Percentiles rank a stretch among this genome's conserved stretches.
These are phyloP conservation scores for Poronia punctata DNA, from an alignment of 495 filamentous ascomycete genomes.

Conservation along the genomic window DNA sequence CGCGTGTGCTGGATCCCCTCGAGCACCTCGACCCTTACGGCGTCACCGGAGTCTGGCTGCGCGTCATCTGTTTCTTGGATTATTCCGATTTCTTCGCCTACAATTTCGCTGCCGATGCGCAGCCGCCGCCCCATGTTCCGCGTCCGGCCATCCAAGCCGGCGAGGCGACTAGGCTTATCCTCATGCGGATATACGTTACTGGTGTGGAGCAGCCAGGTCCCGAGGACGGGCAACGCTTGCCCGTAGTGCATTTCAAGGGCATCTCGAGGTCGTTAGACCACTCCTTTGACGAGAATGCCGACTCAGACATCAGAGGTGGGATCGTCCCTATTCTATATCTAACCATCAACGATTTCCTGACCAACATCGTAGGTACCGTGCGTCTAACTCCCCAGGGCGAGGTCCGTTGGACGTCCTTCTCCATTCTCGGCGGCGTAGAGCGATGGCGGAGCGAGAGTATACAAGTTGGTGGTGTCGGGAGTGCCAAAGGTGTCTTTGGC, in stretches of 20 bases:
- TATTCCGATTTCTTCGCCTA: slow-evolving; percentile 56
- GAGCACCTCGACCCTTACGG: slow-evolving; percentile 52
- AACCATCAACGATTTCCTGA: too few species aligned
- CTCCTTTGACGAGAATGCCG: slow-evolving; percentile 53
- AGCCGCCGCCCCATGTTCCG: slow-evolving; percentile 30
- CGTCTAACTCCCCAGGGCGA: slow-evolving; percentile 54
- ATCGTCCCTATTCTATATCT: too few species aligned
- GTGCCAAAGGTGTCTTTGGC: slow-evolving; percentile 53
- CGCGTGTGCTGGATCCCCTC: slow-evolving; percentile 29
- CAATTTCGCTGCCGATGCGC: slow-evolving; percentile 43
- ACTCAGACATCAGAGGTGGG: slow-evolving; percentile 43
- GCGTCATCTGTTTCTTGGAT: slow-evolving; percentile 40
- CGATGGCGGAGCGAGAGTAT: slow-evolving; percentile 61
- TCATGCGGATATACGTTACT: slow-evolving; percentile 51
- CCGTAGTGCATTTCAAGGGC: slow-evolving; percentile 54
- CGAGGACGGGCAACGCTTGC: slow-evolving; percentile 44
- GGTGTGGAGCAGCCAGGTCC: slow-evolving; percentile 43
- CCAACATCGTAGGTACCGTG: slow-evolving; percentile 44
- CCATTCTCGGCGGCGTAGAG: slow-evolving; percentile 53
- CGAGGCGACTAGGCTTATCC: slow-evolving; percentile 57
- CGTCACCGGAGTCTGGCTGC: slow-evolving; percentile 52
- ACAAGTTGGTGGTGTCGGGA: slow-evolving; percentile 53
- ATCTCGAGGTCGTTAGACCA: slow-evolving; percentile 47
- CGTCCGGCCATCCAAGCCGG: slow-evolving; percentile 43
- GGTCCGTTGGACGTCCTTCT: slow-evolving; percentile 59